A percentile compares a stretch with the other conserved stretches of the same genome.
These are phyloP conservation scores for Parachlorella kessleri DNA, from an alignment of 139 green algal genomes.

Conservation along the genomic window DNA sequence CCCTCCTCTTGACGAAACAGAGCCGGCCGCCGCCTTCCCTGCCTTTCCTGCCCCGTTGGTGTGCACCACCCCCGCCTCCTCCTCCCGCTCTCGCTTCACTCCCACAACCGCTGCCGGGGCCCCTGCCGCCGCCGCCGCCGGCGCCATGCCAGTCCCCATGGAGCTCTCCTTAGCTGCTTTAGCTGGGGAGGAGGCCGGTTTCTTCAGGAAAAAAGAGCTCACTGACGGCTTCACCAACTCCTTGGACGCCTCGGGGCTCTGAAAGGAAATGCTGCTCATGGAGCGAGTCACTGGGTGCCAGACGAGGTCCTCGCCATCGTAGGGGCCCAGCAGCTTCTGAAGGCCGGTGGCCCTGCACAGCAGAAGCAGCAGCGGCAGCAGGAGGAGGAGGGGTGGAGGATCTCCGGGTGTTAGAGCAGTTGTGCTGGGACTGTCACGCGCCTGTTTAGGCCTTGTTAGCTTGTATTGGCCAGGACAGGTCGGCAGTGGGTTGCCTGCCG, in stretches of 20 bases:
- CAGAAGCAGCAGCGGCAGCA: background rate
- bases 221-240: slow-evolving; percentile 55
- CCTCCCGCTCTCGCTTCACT: background rate
- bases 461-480: too few species aligned
- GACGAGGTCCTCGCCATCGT: slow-evolving; percentile 59
- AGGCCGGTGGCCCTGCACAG: slow-evolving; percentile 21
- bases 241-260: slow-evolving; percentile 56
- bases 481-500: too few species aligned
- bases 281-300: slow-evolving; percentile 75
- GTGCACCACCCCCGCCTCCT: too few species aligned
- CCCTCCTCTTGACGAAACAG: background rate
- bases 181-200: slow-evolving; percentile 12
- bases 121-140: background rate
- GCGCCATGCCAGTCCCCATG: background rate
- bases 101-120: background rate
- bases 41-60: too few species aligned
- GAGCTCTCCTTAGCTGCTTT: slow-evolving; percentile 3
- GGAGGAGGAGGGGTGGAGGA: background rate
- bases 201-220: slow-evolving; percentile 33
- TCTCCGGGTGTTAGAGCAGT: too few species aligned
- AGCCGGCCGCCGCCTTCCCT: too few species aligned
- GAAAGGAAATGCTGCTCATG: slow-evolving; percentile 62
- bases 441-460: too few species aligned
- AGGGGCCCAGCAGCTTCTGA: slow-evolving; percentile 46
- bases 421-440: too few species aligned